Base-by-base conservation (phyloP, 2,329 filamentous ascomycete species). In the Ophiostoma montium region DNA sequence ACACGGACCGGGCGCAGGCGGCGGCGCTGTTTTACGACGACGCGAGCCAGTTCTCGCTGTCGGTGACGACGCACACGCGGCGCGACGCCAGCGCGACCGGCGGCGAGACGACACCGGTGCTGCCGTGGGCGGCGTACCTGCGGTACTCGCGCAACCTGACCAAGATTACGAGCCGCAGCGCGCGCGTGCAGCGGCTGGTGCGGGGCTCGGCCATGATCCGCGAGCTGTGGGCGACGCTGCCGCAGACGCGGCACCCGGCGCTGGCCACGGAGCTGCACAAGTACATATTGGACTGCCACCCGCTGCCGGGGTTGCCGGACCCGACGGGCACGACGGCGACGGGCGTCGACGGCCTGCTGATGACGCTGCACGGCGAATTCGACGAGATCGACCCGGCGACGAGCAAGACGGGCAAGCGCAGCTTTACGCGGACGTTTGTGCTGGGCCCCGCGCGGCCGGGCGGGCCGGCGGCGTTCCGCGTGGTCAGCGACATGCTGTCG, bases 351-450 rank as follows among this genome's bases (percentile, higher is more conserved):
- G 86, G 87, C 8, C 75, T 94, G 55, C 74, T 86, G 46, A 76
- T 94, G 56, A 82, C 76, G 8, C 73, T 90, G n/a, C 84, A 92
- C 57, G 85, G 87, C 54, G 84, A 90, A 58, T 94, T 87, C 52
- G 80, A 90, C 45, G 88, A 95, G 60, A 68, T 81, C 16, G 76
- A 84, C 56, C 62, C 67, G 3, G 64, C 65, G 15, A 74, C 71
- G 19, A 69, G 72, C 44, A 71, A 75, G 41, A 74, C 74, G 39
- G 71, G 78, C 35, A 77, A 80, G 57, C 80, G 87, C 52, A 87
- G 83, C 62, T 94, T 94, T 63, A 86, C 88, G 48, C 80, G 88
- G 46, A 84, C 78, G 0, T 87, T 94, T 60, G 69, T 89, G 36
- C 71, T 94, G 16, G 86, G 86, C 0, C 86, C 87, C 1, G 86